These are phyloP conservation scores for Candida railenensis DNA, from an alignment of 805 yeast species.

Conservation along the genomic window DNA sequence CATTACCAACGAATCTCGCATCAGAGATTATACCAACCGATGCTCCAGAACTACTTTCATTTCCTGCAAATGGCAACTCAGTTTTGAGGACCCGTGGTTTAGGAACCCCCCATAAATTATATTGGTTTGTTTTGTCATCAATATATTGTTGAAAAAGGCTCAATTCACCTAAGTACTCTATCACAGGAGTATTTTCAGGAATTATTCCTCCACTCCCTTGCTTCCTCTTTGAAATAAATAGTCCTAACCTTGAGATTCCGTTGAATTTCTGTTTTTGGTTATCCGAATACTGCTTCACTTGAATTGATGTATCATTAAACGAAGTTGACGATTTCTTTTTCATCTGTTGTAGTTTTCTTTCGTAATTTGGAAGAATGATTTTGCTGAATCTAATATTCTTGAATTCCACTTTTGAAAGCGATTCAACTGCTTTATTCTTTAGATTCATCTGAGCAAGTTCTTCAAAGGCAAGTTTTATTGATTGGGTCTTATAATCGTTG, in stretches of 20 bases:
- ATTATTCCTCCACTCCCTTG: conserved; percentile 19
- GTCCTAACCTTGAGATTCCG: conserved; percentile 70
- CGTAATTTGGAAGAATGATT: conserved; percentile 34
- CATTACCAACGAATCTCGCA: conserved; percentile 76
- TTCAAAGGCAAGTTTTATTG: conserved; percentile 22
- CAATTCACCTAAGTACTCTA: conserved; percentile 73
- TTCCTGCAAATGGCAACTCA: conserved; percentile 5
- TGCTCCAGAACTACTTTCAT: not conserved
- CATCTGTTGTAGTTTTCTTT: conserved; percentile 32
- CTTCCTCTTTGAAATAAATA: conserved; percentile 39
- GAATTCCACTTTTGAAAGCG: conserved; percentile 6
- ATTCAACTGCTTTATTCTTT: not conserved
- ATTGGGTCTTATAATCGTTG: conserved; percentile 44
- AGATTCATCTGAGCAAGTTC: conserved; percentile 17
- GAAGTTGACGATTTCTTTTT: conserved; percentile 13
- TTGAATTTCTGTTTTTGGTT: conserved; percentile 55
- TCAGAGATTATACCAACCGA: conserved; percentile 56
- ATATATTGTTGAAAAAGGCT: conserved; percentile 64
- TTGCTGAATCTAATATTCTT: conserved; percentile 23
- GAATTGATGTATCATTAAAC: conserved; percentile 29
- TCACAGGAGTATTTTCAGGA: conserved; percentile 48
- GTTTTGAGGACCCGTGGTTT: conserved; percentile 38
- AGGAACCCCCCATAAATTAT: conserved; percentile 68
- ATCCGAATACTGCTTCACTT: conserved; percentile 61
- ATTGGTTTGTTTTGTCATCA: conserved; percentile 70